phyloP scores from a whole-genome alignment of 495 filamentous ascomycete species.

The Hyaloscypha variabilis region DNA sequence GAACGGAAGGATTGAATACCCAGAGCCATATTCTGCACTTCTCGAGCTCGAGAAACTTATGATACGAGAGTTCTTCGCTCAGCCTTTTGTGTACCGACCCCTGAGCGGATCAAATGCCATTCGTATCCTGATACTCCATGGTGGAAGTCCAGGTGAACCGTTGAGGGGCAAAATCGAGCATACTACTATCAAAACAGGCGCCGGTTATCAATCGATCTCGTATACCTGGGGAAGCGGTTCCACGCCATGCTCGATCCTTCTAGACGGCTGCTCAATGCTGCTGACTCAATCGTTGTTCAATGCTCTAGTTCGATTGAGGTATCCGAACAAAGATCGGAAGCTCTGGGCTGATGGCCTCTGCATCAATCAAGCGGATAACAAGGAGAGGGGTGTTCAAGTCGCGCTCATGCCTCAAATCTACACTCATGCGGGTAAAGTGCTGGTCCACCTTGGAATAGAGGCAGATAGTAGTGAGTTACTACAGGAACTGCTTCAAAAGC shows the following conservation, averaged over 20 bases:
- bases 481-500: neutral
- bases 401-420: slow-evolving; percentile 41
- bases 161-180: neutral
- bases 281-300: neutral
- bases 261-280: neutral
- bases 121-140: neutral
- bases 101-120: neutral
- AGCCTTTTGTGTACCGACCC: neutral
- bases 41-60: neutral
- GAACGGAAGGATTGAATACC: neutral
- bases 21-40: neutral
- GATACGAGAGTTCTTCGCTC: neutral
- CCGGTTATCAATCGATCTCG: neutral
- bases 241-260: slow-evolving; percentile 3
- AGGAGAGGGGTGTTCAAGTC: slow-evolving; percentile 38
- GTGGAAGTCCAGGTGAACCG: neutral
- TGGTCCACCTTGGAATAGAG: slow-evolving; percentile 10
- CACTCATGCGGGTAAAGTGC: slow-evolving; percentile 14
- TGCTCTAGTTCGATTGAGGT: slow-evolving; percentile 10
- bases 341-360: slow-evolving; percentile 45
- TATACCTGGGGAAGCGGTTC: slow-evolving; percentile 3
- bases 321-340: slow-evolving; percentile 6
- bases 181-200: neutral
- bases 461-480: slow-evolving; percentile 1
- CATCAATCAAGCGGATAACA: slow-evolving; percentile 39